Evolutionary conservation across 371 early-diverging fungal genomes (phyloP).

Genomic region (Mortierella sp.): DNA sequence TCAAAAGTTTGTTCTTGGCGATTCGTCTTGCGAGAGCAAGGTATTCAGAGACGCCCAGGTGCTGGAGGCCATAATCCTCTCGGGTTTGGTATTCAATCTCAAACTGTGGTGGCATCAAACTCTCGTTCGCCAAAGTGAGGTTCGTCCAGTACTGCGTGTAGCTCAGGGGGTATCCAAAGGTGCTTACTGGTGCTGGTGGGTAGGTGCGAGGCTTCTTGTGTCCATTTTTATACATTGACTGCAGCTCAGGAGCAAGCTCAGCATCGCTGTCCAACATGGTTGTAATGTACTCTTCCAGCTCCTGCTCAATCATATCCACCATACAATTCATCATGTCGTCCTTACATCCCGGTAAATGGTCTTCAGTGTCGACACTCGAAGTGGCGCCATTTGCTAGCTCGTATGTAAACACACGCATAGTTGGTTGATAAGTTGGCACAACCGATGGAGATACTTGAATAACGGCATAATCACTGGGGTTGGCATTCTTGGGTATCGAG

Average conservation of each 20-base stretch:
- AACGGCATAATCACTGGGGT: conserved; percentile 56
- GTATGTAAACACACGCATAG: conserved; percentile 67
- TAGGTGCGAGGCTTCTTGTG: conserved; percentile 16
- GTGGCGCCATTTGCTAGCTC: conserved; percentile 21
- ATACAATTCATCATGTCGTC: conserved; percentile 9
- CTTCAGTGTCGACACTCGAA: background rate
- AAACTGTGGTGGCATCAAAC: conserved; percentile 45
- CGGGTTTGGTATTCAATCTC: conserved; percentile 70
- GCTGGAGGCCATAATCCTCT: conserved; percentile 70
- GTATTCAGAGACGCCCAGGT: conserved; percentile 66
- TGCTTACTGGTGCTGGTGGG: conserved; percentile 9
- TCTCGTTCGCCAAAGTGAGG: conserved; percentile 51
- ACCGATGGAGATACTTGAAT: conserved; percentile 78
- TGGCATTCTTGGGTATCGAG: conserved; percentile 34
- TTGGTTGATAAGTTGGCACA: conserved; percentile 78
- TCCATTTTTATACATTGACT: conserved; percentile 19
- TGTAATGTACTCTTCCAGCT: conserved; percentile 6
- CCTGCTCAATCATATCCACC: conserved; percentile 10
- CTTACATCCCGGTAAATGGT: background rate
- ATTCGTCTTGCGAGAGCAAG: conserved; percentile 64
- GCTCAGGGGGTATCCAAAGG: conserved; percentile 62
- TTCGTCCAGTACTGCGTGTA: conserved; percentile 73
- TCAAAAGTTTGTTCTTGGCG: conserved; percentile 14
- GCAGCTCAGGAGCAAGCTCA: background rate
- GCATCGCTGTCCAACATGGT: background rate